phyloP scores from a whole-genome alignment of 768 basidiomycete genomes.

The Amanita polypyramis region DNA sequence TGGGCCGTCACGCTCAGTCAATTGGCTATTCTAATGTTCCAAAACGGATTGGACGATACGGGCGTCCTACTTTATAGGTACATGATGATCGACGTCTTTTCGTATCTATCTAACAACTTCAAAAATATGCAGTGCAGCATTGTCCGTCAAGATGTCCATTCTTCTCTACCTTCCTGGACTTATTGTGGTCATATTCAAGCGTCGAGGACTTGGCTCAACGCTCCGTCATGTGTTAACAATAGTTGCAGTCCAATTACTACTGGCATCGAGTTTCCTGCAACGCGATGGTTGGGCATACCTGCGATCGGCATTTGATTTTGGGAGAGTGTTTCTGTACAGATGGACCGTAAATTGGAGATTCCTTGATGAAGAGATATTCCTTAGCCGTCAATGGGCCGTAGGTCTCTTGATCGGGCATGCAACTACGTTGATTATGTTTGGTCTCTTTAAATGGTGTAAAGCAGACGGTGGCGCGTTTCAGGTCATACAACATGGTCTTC shows the following conservation, averaged over 20 bases:
- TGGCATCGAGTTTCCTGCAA: constrained; percentile 64
- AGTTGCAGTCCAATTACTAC: constrained; percentile 38
- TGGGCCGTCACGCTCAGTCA: constrained; percentile 68
- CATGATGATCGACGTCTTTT: constrained; percentile 14
- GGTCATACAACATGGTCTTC: constrained; percentile 46
- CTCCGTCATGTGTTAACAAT: constrained; percentile 40
- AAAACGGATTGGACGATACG: constrained; percentile 44
- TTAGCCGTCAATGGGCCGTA: constrained; percentile 49
- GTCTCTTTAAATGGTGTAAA: constrained; percentile 65
- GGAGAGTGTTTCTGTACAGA: constrained; percentile 81
- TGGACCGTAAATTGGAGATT: constrained; percentile 99
- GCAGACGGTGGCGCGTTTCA: constrained; percentile 54
- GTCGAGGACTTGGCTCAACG: constrained; percentile 45
- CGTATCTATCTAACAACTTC: constrained; percentile 2
- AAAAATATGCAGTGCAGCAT: constrained; percentile 43
- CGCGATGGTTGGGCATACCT: constrained; percentile 57
- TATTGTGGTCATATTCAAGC: constrained; percentile 72
- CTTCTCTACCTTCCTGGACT: constrained; percentile 86
- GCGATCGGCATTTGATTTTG: constrained; percentile 73
- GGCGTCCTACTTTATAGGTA: constrained; percentile 71
- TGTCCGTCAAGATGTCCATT: constrained; percentile 94
- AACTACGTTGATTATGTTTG: constrained; percentile 50
- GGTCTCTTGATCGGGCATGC: constrained; percentile 61
- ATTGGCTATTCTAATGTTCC: constrained; percentile 56
- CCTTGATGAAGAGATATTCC: constrained; percentile 65